phyloP scores from a whole-genome alignment of 192 early-diverging fungal species.

The Chytriomyces hyalinus region DNA sequence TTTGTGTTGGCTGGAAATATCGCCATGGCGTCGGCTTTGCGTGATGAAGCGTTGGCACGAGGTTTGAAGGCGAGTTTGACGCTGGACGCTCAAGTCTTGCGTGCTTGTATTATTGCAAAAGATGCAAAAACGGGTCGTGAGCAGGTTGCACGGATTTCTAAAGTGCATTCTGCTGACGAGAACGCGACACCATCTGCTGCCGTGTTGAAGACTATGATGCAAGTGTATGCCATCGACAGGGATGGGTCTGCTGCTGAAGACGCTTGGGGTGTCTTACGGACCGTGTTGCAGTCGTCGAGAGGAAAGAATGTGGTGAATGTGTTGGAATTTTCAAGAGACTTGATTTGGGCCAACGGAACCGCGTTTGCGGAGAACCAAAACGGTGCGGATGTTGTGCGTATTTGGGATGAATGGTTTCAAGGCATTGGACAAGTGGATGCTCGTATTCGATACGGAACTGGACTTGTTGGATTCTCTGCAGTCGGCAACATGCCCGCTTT shows the following conservation, averaged over 20 bases:
- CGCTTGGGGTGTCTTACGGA: constrained; percentile 13
- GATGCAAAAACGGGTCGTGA: neutral
- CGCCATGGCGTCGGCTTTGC: neutral
- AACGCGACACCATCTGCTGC: neutral
- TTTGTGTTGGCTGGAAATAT: constrained; percentile 6
- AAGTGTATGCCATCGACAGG: constrained; percentile 8
- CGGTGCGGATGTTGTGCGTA: neutral
- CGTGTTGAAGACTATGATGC: constrained; percentile 15
- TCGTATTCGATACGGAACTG: neutral
- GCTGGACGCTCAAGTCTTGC: neutral
- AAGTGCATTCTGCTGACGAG: neutral
- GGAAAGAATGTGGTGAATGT: neutral
- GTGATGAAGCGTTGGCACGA: neutral
- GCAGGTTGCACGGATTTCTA: neutral
- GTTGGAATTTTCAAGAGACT: neutral
- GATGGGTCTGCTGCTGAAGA: neutral
- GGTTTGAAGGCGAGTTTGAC: neutral
- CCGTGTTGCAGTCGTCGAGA: neutral
- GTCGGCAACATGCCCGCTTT: neutral
- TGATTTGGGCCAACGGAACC: constrained; percentile 2
- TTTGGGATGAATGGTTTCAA: constrained; percentile 23
- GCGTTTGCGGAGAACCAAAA: no score
- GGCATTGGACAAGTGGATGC: constrained; percentile 8
- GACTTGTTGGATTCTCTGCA: constrained; percentile 5
- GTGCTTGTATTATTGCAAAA: neutral